phyloP scores from a whole-genome alignment of 1,284 basidiomycete species.

The Agroathelia rolfsii region DNA sequence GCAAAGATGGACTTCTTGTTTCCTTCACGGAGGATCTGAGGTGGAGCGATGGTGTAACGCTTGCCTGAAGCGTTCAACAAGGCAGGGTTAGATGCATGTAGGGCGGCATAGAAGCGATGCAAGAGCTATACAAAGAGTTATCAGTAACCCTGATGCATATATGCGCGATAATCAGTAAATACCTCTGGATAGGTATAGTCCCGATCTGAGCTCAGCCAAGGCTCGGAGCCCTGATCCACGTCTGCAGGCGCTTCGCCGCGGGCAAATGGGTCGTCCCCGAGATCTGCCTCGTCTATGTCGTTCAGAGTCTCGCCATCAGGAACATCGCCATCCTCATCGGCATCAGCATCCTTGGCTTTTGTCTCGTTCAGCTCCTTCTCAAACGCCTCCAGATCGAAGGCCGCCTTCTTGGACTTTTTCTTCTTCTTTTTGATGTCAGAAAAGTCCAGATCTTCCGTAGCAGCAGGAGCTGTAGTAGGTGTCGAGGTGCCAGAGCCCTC shows the following conservation, averaged over 20 bases:
- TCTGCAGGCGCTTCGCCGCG: constrained; percentile 44
- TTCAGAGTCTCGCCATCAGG: constrained; percentile 56
- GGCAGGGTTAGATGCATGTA: constrained; percentile 92
- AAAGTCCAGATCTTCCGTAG: constrained; percentile 67
- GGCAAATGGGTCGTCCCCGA: constrained; percentile 81
- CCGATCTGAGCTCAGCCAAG: constrained; percentile 87
- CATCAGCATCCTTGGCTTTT: constrained; percentile 52
- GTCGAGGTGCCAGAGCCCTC: constrained; percentile 54
- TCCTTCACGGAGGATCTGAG: constrained; percentile 86
- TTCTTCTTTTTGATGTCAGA: constrained; percentile 83
- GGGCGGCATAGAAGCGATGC: constrained; percentile 82
- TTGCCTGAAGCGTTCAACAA: constrained; percentile 79
- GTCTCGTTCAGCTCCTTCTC: constrained; percentile 79
- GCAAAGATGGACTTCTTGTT: constrained; percentile 97
- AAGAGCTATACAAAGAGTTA: constrained; percentile 55
- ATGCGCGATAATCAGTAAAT: not conserved
- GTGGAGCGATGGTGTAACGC: constrained; percentile 97
- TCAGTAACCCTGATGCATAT: constrained; percentile 3
- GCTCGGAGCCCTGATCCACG: constrained; percentile 61
- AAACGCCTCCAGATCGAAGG: constrained; percentile 72
- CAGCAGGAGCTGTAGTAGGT: constrained; percentile 33
- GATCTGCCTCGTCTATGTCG: constrained; percentile 65
- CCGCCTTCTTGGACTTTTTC: constrained; percentile 68
- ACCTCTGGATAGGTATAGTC: constrained; percentile 95
- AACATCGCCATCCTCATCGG: constrained; percentile 47